These are phyloP conservation scores for Cryoendolithus antarcticus DNA, from an alignment of 2,329 filamentous ascomycete species.

Conservation along the genomic window DNA sequence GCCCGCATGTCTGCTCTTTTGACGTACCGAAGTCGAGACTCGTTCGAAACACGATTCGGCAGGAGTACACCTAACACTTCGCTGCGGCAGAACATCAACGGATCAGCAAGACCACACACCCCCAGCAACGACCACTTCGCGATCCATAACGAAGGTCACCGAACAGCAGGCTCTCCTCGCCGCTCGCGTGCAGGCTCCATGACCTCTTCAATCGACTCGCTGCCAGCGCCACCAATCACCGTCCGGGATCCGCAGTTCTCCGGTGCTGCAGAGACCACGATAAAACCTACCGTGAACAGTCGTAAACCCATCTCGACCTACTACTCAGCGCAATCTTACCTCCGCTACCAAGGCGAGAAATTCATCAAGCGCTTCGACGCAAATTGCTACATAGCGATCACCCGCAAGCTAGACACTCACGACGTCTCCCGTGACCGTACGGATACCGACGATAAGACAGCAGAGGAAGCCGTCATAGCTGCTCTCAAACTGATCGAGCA, in stretches of 20 bases:
- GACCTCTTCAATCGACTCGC: slow-evolving; percentile 10
- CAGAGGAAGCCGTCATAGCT: slow-evolving; percentile 42
- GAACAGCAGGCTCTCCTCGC: slow-evolving; percentile 34
- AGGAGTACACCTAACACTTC: slow-evolving; percentile 81
- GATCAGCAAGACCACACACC: slow-evolving; percentile 35
- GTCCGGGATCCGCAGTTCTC: slow-evolving; percentile 36
- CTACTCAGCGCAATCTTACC: slow-evolving; percentile 94
- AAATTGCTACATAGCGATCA: slow-evolving; percentile 98
- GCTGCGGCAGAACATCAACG: slow-evolving; percentile 71
- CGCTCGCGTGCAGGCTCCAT: slow-evolving; percentile 25
- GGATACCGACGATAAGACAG: slow-evolving; percentile 28
- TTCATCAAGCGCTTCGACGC: slow-evolving; percentile 96
- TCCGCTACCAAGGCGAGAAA: slow-evolving; percentile 91
- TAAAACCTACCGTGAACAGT: slow-evolving; percentile 20
- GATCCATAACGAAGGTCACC: slow-evolving; percentile 41
- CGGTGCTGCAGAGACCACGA: slow-evolving; percentile 26
- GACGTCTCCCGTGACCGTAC: slow-evolving; percentile 72
- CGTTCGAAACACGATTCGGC: slow-evolving; percentile 90
- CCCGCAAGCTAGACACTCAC: slow-evolving; percentile 92
- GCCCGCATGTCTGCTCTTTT: slow-evolving; percentile 93
- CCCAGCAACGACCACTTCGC: slow-evolving; percentile 36
- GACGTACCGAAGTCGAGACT: slow-evolving; percentile 92
- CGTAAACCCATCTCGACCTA: slow-evolving; percentile 50
- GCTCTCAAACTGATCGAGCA: slow-evolving; percentile 76
- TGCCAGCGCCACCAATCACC: slow-evolving; percentile 12